phyloP scores from a whole-genome alignment of 2,329 filamentous ascomycete species.

The Rhynchosporium agropyri region DNA sequence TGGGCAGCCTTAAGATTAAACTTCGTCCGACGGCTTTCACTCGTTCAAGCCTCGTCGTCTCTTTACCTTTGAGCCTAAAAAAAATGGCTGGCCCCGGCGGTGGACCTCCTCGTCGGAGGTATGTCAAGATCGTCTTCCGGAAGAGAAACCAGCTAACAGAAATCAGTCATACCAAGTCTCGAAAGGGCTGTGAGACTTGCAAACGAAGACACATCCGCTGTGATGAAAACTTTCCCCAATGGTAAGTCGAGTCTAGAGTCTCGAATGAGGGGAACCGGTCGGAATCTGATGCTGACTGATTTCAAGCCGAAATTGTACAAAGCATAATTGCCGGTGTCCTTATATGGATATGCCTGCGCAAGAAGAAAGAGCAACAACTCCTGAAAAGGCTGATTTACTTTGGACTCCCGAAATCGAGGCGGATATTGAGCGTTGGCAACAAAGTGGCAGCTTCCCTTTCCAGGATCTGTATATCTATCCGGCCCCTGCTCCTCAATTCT shows the following conservation, averaged over 20 bases:
- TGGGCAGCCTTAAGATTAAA: conserved; percentile 31
- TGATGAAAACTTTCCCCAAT: conserved; percentile 97
- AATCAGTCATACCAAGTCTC: conserved; percentile 92
- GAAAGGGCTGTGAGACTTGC: conserved; percentile 97
- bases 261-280: conserved; percentile 10
- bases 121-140: conserved; percentile 36
- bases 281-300: conserved; percentile 33
- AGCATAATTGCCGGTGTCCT: conserved; percentile 97
- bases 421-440: conserved; percentile 80
- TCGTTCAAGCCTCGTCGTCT: conserved; percentile 44
- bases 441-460: conserved; percentile 83
- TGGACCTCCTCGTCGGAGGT: conserved; percentile 80
- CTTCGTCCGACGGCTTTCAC: conserved; percentile 42
- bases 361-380: conserved; percentile 63
- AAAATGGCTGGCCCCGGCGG: conserved; percentile 91
- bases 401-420: conserved; percentile 86
- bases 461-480: conserved; percentile 78
- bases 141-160: conserved; percentile 28
- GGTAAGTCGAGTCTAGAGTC: conserved; percentile 57
- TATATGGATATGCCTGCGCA: conserved; percentile 86
- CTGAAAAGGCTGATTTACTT: conserved; percentile 70
- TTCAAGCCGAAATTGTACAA: conserved; percentile 90
- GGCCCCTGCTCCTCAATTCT: conserved; percentile 70
- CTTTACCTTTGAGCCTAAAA: conserved; percentile 35
- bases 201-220: conserved; percentile 97